Base-by-base conservation (phyloP, 1,284 basidiomycete species). In the Ustilago hordei region DNA sequence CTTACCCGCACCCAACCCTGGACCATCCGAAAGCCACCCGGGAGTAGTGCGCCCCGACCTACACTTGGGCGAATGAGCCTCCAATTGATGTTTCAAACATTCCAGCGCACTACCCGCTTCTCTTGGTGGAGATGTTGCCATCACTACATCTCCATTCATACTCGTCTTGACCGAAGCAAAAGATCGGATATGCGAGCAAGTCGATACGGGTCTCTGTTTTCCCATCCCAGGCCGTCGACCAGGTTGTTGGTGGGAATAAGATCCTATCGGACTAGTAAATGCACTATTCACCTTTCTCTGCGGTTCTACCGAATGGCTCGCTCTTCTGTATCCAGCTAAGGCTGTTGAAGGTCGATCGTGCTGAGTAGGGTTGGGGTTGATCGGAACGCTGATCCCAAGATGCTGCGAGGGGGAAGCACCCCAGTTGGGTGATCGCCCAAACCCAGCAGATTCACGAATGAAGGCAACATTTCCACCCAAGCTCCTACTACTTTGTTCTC, bases 401-500 rank as follows among this genome's bases (percentile, higher is more conserved):
- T 32, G 9, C 7, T 63, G 55, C 6, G n/a, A 19, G 8, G 52
- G 15, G 7, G 4, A 11, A 4, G 59, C 38, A 32, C n/a, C 35
- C 23, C 41, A 48, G 15, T 48, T 43, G 2, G 47, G 43, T 38
- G 39, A 54, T 9, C 58, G n/a, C 0, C 60, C 57, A 6, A 59
- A 36, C 3, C 65, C 61, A 41, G 67, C 72, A 11, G 67, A 69
- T 34, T 70, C 67, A n/a, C 60, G 68, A 8, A 75, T 75, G 60
- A 75, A 75, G 2, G 72, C 72, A 6, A 68, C 72, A 55, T 75
- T 75, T 31, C 72, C 72, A 9, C 67, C 63, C 2, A 75, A 36
- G 9, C 67, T 70, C 32, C 70, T 43, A 28, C 67, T 67, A 19
- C 43, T 59, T 7, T 65, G 63, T 54, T 72, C 75, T 39, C 58